Percentiles rank a stretch among this genome's conserved stretches.
phyloP scores from a whole-genome alignment of 2,329 filamentous ascomycete species.

The Elsinoe ampelina region DNA sequence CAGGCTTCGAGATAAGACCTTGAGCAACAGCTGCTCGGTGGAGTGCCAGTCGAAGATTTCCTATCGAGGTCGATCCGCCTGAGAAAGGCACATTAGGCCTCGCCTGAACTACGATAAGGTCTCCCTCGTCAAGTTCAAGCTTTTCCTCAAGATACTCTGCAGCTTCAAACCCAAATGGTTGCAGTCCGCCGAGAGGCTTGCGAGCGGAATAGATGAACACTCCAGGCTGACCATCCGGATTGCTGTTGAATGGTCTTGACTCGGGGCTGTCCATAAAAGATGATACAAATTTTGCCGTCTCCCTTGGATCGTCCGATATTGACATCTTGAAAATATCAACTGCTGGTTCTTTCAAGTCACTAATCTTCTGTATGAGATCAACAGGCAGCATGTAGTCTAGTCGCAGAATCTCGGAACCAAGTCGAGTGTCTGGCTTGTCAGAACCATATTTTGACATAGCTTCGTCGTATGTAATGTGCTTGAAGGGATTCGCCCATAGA shows the following conservation, averaged over 20 bases:
- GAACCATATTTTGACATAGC: conserved; percentile 75
- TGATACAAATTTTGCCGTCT: conserved; percentile 53
- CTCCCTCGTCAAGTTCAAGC: conserved; percentile 56
- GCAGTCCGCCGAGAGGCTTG: conserved; percentile 67
- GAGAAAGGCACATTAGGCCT: conserved; percentile 54
- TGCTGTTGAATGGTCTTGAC: conserved; percentile 51
- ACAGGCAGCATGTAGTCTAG: conserved; percentile 55
- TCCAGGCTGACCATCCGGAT: conserved; percentile 68
- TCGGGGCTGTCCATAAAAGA: conserved; percentile 61
- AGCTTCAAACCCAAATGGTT: conserved; percentile 66
- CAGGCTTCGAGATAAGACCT: conserved; percentile 43
- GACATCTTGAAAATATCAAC: conserved; percentile 67
- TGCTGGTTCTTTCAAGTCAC: conserved; percentile 54
- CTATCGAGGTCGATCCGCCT: conserved; percentile 65
- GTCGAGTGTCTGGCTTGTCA: conserved; percentile 86
- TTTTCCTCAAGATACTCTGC: conserved; percentile 48
- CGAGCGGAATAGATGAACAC: conserved; percentile 65
- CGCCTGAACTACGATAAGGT: conserved; percentile 74
- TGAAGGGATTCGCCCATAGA: conserved; percentile 41
- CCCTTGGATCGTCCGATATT: conserved; percentile 43
- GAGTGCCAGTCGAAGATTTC: conserved; percentile 61
- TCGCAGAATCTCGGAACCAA: conserved; percentile 54
- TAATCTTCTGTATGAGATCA: conserved; percentile 67
- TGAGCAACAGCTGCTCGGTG: conserved; percentile 60
- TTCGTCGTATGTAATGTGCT: conserved; percentile 58